These are phyloP conservation scores for Starmerella kuoi DNA, from an alignment of 805 yeast species.

Conservation along the genomic window DNA sequence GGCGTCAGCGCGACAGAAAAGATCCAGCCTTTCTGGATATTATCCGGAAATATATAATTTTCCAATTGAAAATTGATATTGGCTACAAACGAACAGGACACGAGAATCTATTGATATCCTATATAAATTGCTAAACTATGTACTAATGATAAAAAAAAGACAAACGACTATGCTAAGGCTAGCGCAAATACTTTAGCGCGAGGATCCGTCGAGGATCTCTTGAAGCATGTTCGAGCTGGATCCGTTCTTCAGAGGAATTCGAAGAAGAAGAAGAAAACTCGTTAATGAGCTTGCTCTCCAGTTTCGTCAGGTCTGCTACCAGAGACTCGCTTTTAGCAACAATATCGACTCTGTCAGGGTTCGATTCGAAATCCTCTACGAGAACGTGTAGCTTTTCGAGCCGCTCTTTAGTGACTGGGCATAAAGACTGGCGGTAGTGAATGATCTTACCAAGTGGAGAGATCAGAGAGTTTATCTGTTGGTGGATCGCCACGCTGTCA, in stretches of 20 bases:
- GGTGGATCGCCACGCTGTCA: constrained; percentile 17
- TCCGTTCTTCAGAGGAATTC: not conserved
- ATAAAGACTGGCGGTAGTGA: constrained; percentile 24
- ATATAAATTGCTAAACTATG: no score
- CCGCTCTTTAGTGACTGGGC: constrained; percentile 28
- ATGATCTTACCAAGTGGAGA: constrained; percentile 22
- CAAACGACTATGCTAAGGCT: no score
- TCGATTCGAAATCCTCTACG: constrained; percentile 22
- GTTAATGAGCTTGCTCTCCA: constrained; percentile 8
- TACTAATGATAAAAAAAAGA: no score
- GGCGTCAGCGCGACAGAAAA: no score
- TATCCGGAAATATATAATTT: no score
- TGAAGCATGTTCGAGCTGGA: constrained; percentile 5
- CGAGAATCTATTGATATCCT: no score
- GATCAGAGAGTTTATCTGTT: constrained; percentile 10
- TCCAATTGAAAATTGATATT: no score
- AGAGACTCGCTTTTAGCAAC: constrained; percentile 9
- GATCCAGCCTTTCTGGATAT: no score
- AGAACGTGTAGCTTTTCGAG: constrained; percentile 23
- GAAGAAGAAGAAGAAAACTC: not conserved
- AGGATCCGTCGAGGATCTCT: constrained; percentile 1
- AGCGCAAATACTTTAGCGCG: not conserved
- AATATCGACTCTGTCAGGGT: constrained; percentile 3
- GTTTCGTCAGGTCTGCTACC: constrained; percentile 3
- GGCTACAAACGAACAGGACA: no score